Base-by-base conservation (phyloP, 2,329 filamentous ascomycete genomes). In the Chalara sp. region DNA sequence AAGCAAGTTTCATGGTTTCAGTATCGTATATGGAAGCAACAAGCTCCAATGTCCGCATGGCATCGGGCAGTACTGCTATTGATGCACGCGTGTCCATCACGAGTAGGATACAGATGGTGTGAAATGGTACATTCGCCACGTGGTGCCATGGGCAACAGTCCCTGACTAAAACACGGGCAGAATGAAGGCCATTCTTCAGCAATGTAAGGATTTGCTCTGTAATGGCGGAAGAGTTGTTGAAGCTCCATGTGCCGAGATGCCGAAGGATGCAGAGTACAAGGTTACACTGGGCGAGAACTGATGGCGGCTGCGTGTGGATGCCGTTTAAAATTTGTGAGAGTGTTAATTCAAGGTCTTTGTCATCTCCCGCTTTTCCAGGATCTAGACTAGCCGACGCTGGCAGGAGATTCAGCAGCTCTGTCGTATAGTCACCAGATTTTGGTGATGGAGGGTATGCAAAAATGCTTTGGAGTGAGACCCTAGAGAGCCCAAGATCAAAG, bases 61-160 rank as follows among this genome's bases (percentile, higher is more conserved):
- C 53, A 21, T 53, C 51, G 7, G 13, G 28, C 1, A 55, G 30
- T 47, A 41, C 37, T 11, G 44, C 33, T n/a, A 53, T 21, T 6
- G 53, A 50, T 6, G 30, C 28, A 13, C 43, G 44, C 7, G 13
- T 55, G 21, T 55, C 53, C 4, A 55, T 54, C 3, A 50, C 52
- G 7, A 55, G 53, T 3, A 55, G 48, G 8, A 50, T 48, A 29
- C 52, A 54, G 4, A 55, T 44, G 6, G 49, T 50, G 28, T 55
- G 53, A 33, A 55, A 55, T 2, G 53, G 48, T 5, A 55, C 35
- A 32, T 51, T 55, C 12, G 53, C 53, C n/a, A 55, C 43, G 11
- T 55, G 52, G 8, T 45, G 47, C 52, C 52, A 55, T 4, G 53
- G 52, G n/a, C 29, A 49, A 3, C 5, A 35, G 5, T 21, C 32